Evolutionary conservation across 305 asterid genomes (phyloP).

Genomic region (Withania somnifera): DNA sequence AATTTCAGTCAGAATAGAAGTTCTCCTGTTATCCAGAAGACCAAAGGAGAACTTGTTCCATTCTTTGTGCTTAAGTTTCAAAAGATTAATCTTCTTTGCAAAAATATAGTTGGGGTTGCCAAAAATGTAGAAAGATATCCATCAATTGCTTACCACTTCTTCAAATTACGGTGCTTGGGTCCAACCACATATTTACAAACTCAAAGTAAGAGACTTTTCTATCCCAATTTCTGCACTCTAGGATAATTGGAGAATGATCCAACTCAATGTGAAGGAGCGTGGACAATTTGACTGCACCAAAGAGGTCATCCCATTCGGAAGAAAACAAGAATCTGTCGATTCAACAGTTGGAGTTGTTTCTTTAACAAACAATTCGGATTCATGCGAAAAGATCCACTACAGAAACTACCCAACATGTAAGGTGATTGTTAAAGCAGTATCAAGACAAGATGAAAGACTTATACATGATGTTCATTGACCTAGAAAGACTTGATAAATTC

Average conservation of each 20-base stretch:
- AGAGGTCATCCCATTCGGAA: not conserved
- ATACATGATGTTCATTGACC: too few species aligned
- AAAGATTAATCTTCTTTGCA: not conserved
- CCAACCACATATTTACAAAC: not conserved
- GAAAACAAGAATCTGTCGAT: not conserved
- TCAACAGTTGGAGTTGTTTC: too few species aligned
- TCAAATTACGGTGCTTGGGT: not conserved
- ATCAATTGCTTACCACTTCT: not conserved
- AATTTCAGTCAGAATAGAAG: too few species aligned
- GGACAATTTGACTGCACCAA: not conserved
- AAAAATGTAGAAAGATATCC: not conserved
- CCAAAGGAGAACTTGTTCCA: not conserved
- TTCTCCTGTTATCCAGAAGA: not conserved
- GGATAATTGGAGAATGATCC: not conserved
- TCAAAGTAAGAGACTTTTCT: not conserved
- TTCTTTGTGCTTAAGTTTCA: not conserved
- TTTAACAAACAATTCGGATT: too few species aligned
- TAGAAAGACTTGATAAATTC: too few species aligned
- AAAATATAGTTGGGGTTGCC: not conserved
- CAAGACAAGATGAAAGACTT: too few species aligned
- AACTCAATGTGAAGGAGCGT: not conserved
- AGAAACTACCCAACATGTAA: too few species aligned
- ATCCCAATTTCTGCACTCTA: not conserved
- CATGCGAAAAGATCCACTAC: too few species aligned
- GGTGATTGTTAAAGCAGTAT: too few species aligned